A percentile compares a stretch with the other conserved stretches of the same genome.
Conservation (phyloP, 2,329 filamentous ascomycete species). For the Clarireedia sp. region DNA sequence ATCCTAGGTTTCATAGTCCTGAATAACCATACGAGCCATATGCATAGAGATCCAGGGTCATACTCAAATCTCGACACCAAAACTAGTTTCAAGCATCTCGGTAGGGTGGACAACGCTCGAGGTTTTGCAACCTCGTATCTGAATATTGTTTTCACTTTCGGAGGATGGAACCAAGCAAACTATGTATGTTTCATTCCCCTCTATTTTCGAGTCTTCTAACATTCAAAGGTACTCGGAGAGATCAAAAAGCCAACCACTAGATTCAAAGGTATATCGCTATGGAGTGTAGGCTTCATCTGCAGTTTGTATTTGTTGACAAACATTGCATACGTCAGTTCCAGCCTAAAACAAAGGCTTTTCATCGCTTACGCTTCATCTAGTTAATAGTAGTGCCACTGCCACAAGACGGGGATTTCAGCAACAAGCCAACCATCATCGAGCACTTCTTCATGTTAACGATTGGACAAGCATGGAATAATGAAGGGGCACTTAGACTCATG, state of each 20-base stretch:
- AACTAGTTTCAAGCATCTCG: constrained; percentile 10
- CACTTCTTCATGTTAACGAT: constrained; percentile 32
- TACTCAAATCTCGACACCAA: constrained; percentile 10
- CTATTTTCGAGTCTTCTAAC: constrained; percentile 22
- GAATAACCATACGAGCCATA: constrained; percentile 3
- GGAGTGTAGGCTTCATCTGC: constrained; percentile 25
- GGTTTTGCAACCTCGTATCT: constrained; percentile 36
- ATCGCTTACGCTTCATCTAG: constrained; percentile 10
- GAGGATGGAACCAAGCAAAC: constrained; percentile 38
- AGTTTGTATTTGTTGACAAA: constrained; percentile 33
- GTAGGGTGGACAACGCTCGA: constrained; percentile 17
- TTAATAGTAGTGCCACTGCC: constrained; percentile 18
- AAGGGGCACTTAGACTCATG: constrained; percentile 27
- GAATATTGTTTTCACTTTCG: constrained; percentile 35
- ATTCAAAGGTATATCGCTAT: constrained; percentile 17
- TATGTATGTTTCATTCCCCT: constrained; percentile 28
- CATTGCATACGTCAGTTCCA: constrained; percentile 33
- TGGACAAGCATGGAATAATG: constrained; percentile 20
- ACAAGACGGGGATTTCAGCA: neutral
- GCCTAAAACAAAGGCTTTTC: constrained; percentile 9
- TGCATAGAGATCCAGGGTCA: neutral
- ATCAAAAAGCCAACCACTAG: constrained; percentile 17
- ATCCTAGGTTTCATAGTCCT: constrained; percentile 24
- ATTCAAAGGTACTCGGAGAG: constrained; percentile 26
- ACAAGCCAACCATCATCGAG: constrained; percentile 23